Percentiles rank a stretch among this genome's conserved stretches.
phyloP scores from a whole-genome alignment of 1,139 yeast species.

The Diutina catenulata region DNA sequence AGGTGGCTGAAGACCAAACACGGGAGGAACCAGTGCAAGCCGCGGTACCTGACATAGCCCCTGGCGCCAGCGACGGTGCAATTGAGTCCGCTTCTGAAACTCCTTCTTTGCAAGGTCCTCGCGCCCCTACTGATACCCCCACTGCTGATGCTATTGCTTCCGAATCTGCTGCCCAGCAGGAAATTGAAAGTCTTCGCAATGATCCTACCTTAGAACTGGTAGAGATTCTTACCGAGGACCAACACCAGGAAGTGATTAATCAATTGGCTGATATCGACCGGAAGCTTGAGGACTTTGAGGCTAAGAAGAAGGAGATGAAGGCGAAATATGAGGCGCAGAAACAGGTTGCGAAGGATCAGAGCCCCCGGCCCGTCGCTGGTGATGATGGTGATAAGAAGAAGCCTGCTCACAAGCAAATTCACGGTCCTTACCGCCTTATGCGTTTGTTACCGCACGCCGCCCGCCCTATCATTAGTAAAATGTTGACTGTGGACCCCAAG shows the following conservation, averaged over 20 bases:
- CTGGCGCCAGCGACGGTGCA: slow-evolving; percentile 7
- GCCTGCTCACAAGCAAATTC: slow-evolving; percentile 31
- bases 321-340: slow-evolving; percentile 14
- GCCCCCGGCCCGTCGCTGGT: slow-evolving; percentile 8
- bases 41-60: slow-evolving; percentile 7
- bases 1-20: slow-evolving; percentile 1
- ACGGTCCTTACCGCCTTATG: slow-evolving; percentile 83
- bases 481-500: slow-evolving; percentile 60
- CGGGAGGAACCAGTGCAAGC: slow-evolving; percentile 6
- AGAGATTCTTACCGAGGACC: slow-evolving; percentile 25
- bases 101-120: too few species aligned
- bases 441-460: slow-evolving; percentile 81
- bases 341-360: slow-evolving; percentile 6
- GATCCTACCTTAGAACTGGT: slow-evolving; percentile 8
- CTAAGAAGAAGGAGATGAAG: slow-evolving; percentile 24
- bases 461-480: slow-evolving; percentile 61
- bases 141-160: not conserved
- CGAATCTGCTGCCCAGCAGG: not conserved
- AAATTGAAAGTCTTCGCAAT: not conserved
- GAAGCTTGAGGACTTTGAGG: slow-evolving; percentile 28
- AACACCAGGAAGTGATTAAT: slow-evolving; percentile 7
- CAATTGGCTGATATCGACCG: slow-evolving; percentile 19
- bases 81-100: too few species aligned
- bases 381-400: slow-evolving; percentile 14
- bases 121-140: not conserved